A percentile compares a stretch with the other conserved stretches of the same genome.
phyloP scores from a whole-genome alignment of 169 alveolate genomes.

The Plasmodium vivax region DNA sequence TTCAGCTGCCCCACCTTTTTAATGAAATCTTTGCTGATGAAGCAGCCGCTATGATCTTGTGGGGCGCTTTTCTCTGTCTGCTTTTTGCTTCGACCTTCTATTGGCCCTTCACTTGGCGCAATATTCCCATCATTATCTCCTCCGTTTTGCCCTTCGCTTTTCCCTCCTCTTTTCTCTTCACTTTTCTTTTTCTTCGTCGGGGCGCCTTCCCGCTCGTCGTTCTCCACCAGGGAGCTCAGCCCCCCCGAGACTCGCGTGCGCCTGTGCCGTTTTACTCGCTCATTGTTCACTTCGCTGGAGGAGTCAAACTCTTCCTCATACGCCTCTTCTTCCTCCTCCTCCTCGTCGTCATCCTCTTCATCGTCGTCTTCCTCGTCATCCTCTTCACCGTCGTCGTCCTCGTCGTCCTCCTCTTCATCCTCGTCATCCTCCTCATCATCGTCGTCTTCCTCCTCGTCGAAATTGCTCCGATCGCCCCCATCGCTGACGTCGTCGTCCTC shows the following conservation, averaged over 20 bases:
- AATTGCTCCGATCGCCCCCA: neutral
- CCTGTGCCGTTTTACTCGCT: neutral
- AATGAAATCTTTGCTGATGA: slow-evolving; percentile 37
- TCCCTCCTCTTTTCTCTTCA: neutral
- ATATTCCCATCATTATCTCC: neutral
- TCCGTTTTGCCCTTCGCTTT: neutral
- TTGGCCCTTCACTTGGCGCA: neutral
- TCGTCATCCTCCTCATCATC: neutral
- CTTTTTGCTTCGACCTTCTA: neutral
- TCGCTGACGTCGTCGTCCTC: neutral
- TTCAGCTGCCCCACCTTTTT: slow-evolving; percentile 44
- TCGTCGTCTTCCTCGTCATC: neutral
- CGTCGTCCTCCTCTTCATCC: neutral
- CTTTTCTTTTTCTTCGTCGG: neutral
- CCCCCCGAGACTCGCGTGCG: neutral
- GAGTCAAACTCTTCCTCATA: neutral
- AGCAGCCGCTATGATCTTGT: neutral
- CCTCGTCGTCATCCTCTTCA: neutral
- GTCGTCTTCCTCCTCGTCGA: neutral
- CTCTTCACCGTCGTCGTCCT: neutral
- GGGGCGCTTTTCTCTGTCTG: neutral
- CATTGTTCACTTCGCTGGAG: neutral
- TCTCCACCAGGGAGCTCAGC: neutral
- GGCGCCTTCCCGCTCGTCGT: neutral
- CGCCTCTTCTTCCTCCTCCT: neutral